Conservation (phyloP, 768 basidiomycete species). For the Cystofilobasidium bisporidii region DNA sequence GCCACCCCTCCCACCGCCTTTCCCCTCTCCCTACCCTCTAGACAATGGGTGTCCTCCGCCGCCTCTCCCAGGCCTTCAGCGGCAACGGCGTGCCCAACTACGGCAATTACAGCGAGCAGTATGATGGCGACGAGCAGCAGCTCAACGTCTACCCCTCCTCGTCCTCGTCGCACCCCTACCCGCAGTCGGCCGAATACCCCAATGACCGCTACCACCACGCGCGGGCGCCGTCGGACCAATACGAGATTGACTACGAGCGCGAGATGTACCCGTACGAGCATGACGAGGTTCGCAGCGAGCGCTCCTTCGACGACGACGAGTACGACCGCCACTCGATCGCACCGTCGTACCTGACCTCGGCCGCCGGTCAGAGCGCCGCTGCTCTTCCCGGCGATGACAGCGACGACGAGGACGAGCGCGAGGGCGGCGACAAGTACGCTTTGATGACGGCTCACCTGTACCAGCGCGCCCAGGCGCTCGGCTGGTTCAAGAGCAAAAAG, state of each 20-base stretch:
- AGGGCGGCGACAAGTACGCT: constrained; percentile 26
- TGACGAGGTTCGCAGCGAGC: background rate
- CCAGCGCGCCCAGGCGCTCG: constrained; percentile 34
- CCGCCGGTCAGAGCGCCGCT: background rate
- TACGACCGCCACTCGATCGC: constrained; percentile 19
- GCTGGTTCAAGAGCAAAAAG: constrained; percentile 38
- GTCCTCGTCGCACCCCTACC: background rate
- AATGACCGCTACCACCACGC: constrained; percentile 12
- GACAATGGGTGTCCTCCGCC: constrained; percentile 25
- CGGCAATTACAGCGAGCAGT: background rate
- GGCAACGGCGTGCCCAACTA: constrained; percentile 20
- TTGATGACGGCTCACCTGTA: constrained; percentile 38
- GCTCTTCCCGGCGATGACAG: constrained; percentile 1
- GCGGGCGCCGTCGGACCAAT: background rate
- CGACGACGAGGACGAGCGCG: constrained; percentile 24
- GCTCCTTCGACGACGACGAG: constrained; percentile 9
- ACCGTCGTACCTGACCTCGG: constrained; percentile 20
- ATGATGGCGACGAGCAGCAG: background rate
- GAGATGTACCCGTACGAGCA: background rate
- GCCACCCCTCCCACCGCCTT: background rate
- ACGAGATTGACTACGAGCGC: background rate
- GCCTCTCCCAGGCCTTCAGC: constrained; percentile 22
- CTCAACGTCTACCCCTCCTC: constrained; percentile 5
- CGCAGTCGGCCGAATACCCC: background rate
- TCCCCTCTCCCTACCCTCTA: background rate